Evolutionary conservation across 768 basidiomycete genomes (phyloP).

Genomic region (Fistulinella prunicolor): DNA sequence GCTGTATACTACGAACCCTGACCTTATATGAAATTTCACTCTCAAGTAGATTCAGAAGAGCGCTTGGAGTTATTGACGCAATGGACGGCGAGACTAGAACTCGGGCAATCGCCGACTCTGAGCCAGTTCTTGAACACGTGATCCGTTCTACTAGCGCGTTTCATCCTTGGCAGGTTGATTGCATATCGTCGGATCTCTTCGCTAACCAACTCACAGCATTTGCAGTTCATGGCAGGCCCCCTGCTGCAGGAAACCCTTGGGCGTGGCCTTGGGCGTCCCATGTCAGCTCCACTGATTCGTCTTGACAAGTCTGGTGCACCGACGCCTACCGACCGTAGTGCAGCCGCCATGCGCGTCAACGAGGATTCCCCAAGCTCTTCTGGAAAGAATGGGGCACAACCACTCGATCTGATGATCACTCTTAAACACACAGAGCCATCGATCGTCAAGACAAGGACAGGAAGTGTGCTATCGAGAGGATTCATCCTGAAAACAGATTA

Average conservation of each 20-base stretch:
- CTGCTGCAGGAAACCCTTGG: not conserved
- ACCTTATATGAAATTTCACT: too few relatives aligned
- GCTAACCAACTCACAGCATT: too few relatives aligned
- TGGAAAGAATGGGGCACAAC: conserved; percentile 15
- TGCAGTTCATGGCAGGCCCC: not conserved
- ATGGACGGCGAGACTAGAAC: too few relatives aligned
- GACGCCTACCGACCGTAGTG: conserved; percentile 1
- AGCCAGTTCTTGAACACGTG: too few relatives aligned
- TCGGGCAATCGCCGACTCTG: too few relatives aligned
- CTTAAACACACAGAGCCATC: conserved; percentile 66
- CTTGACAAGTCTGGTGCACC: conserved; percentile 7
- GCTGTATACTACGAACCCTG: too few relatives aligned
- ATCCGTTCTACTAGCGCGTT: not conserved
- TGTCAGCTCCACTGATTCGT: conserved; percentile 9
- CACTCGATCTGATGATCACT: conserved; percentile 59
- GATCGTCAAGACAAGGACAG: conserved; percentile 78
- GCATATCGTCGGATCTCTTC: not conserved
- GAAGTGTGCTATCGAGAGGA: conserved; percentile 81
- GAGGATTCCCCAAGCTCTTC: not conserved
- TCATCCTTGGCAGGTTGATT: not conserved
- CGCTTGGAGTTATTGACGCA: too few relatives aligned
- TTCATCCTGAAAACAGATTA: conserved; percentile 95
- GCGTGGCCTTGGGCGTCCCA: conserved; percentile 1
- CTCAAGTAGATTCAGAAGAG: too few relatives aligned
- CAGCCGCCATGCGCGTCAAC: too few relatives aligned